Conservation (phyloP, 768 basidiomycete species). For the Fibroporia radiculosa region DNA sequence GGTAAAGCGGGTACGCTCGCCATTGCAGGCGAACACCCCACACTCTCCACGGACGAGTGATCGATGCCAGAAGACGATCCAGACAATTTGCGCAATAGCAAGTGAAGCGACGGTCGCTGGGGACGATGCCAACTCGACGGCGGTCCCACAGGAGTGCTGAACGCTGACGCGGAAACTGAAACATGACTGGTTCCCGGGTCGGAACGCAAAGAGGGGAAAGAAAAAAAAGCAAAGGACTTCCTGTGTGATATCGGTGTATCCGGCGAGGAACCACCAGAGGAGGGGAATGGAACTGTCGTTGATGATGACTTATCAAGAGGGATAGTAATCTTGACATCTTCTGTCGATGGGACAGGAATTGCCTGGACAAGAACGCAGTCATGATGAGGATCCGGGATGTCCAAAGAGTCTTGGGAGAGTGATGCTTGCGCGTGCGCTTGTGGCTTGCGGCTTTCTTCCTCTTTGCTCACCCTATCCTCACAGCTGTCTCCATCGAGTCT, state of each 20-base stretch:
- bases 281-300: conserved; percentile 39
- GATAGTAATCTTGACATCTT: neutral
- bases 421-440: neutral
- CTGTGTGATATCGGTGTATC: conserved; percentile 26
- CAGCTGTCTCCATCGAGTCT: neutral
- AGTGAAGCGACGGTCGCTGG: conserved; percentile 64
- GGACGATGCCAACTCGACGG: conserved; percentile 26
- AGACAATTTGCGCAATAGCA: conserved; percentile 50
- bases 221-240: conserved; percentile 27
- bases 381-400: conserved; percentile 11
- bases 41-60: conserved; percentile 50
- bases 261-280: conserved; percentile 23
- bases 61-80: conserved; percentile 38
- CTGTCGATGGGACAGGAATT: conserved; percentile 4
- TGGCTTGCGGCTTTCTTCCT: neutral
- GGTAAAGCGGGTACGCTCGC: conserved; percentile 27
- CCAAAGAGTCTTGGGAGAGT: conserved; percentile 7
- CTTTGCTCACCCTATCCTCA: neutral
- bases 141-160: conserved; percentile 30
- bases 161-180: neutral
- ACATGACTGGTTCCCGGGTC: conserved; percentile 9
- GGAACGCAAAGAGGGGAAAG: conserved; percentile 24
- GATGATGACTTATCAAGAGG: conserved; percentile 9
- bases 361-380: no score
- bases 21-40: conserved; percentile 18